Percentiles rank a stretch among this genome's conserved stretches.
Evolutionary conservation across 2,329 filamentous ascomycete genomes (phyloP).

Genomic region (Scortechinia acanthostroma): DNA sequence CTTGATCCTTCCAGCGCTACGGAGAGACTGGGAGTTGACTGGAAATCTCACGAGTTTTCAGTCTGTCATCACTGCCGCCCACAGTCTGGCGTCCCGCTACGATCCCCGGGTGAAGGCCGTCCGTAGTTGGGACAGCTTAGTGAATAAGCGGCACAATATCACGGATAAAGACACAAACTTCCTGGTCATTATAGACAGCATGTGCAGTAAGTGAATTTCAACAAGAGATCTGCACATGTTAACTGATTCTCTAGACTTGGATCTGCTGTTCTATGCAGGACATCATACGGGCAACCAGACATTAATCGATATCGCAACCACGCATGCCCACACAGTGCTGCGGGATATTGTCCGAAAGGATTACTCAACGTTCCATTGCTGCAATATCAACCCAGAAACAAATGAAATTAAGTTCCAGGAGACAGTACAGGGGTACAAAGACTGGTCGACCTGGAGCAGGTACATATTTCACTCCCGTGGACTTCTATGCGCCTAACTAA

Average conservation of each 20-base stretch:
- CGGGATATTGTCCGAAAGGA: too few species aligned
- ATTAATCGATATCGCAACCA: slow-evolving; percentile 23
- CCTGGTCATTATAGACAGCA: slow-evolving; percentile 30
- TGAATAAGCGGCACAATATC: slow-evolving; percentile 17
- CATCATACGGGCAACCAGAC: slow-evolving; percentile 15
- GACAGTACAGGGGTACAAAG: slow-evolving; percentile 35
- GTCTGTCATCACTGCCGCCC: slow-evolving; percentile 31
- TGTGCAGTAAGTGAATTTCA: slow-evolving; percentile 17
- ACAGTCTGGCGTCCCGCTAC: slow-evolving; percentile 31
- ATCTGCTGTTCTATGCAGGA: slow-evolving; percentile 27
- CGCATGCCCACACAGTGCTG: too few species aligned
- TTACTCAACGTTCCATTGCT: slow-evolving; percentile 33
- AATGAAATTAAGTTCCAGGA: slow-evolving; percentile 31
- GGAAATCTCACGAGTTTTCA: slow-evolving; percentile 24
- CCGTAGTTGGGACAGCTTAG: slow-evolving; percentile 35
- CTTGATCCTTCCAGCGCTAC: slow-evolving; percentile 37
- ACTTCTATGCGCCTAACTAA: too few species aligned
- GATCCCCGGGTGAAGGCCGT: slow-evolving; percentile 30
- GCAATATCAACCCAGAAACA: slow-evolving; percentile 32
- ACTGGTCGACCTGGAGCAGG: slow-evolving; percentile 36
- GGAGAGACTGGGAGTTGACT: slow-evolving; percentile 35
- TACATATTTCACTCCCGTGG: too few species aligned
- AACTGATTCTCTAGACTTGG: slow-evolving; percentile 12
- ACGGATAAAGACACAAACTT: slow-evolving; percentile 17
- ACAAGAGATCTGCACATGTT: neutral